Evolutionary conservation across 2,329 filamentous ascomycete genomes (phyloP).

Genomic region (Thielaviopsis cerberus): DNA sequence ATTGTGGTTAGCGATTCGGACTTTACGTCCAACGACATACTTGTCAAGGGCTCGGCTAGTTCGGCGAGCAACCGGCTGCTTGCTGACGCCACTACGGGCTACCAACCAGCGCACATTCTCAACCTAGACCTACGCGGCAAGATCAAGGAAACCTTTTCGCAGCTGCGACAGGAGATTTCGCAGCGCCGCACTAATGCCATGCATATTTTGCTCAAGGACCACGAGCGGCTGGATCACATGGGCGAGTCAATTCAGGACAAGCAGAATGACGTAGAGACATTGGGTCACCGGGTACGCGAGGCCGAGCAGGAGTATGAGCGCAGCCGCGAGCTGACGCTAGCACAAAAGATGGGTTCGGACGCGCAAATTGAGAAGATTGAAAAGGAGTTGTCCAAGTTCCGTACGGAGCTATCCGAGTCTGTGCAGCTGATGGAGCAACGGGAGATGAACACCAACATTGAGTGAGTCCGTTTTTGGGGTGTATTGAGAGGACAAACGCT

Average conservation of each 20-base stretch:
- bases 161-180: constrained; percentile 76
- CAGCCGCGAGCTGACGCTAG: constrained; percentile 69
- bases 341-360: constrained; percentile 75
- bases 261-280: constrained; percentile 72
- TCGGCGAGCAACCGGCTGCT: constrained; percentile 54
- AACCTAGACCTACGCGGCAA: constrained; percentile 74
- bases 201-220: constrained; percentile 84
- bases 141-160: constrained; percentile 60
- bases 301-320: constrained; percentile 89
- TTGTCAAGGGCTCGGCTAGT: constrained; percentile 27
- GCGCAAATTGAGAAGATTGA: constrained; percentile 98
- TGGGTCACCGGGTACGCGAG: constrained; percentile 72
- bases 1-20: constrained; percentile 68
- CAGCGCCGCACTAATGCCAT: constrained; percentile 66
- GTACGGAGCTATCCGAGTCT: constrained; percentile 62
- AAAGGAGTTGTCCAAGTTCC: constrained; percentile 90
- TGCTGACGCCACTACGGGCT: constrained; percentile 64
- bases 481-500: not conserved
- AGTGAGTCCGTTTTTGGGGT: constrained; percentile 37
- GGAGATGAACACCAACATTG: constrained; percentile 91
- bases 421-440: constrained; percentile 84
- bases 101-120: constrained; percentile 73
- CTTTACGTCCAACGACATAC: constrained; percentile 42
- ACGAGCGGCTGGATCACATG: constrained; percentile 82
- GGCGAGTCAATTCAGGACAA: constrained; percentile 97